Conservation (phyloP, 2,329 filamentous ascomycete species). For the Fusarium euwallaceae region DNA sequence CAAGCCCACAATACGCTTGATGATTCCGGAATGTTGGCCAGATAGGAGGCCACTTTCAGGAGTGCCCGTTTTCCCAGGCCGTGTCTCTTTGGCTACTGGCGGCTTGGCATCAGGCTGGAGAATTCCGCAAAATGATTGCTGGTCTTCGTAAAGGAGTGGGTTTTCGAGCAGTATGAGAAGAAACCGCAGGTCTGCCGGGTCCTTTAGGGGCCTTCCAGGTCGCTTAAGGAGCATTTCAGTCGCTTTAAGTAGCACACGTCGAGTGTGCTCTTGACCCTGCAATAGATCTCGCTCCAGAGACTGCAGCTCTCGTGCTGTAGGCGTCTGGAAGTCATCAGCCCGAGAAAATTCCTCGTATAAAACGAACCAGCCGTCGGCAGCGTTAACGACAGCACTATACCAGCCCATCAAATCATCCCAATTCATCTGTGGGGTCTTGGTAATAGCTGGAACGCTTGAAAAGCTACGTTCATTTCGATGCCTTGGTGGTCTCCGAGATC, state of each 20-base stretch:
- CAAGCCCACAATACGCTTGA: slow-evolving; percentile 87
- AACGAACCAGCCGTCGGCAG: slow-evolving; percentile 75
- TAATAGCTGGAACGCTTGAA: slow-evolving; percentile 25
- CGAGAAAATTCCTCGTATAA: slow-evolving; percentile 66
- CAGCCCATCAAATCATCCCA: slow-evolving; percentile 80
- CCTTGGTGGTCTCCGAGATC: slow-evolving; percentile 31
- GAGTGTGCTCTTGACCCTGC: slow-evolving; percentile 75
- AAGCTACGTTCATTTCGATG: slow-evolving; percentile 34
- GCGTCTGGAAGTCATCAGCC: slow-evolving; percentile 45
- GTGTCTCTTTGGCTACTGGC: slow-evolving; percentile 23
- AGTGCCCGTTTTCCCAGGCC: slow-evolving; percentile 24
- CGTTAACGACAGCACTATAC: slow-evolving; percentile 78
- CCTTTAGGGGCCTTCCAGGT: slow-evolving; percentile 76
- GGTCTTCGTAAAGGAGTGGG: slow-evolving; percentile 73
- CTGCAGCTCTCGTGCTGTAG: slow-evolving; percentile 55
- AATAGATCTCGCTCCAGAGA: slow-evolving; percentile 62
- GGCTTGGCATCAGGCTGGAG: slow-evolving; percentile 50
- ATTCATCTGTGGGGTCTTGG: slow-evolving; percentile 75
- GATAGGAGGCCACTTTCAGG: slow-evolving; percentile 60
- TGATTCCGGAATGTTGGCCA: slow-evolving; percentile 83
- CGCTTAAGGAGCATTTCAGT: slow-evolving; percentile 85
- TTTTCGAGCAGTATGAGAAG: slow-evolving; percentile 84
- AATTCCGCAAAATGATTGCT: slow-evolving; percentile 57
- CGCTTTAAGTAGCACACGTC: slow-evolving; percentile 79
- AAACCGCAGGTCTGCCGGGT: slow-evolving; percentile 80